Evolutionary conservation across 2,329 filamentous ascomycete genomes (phyloP).

Genomic region (Microcyclosporella mali): DNA sequence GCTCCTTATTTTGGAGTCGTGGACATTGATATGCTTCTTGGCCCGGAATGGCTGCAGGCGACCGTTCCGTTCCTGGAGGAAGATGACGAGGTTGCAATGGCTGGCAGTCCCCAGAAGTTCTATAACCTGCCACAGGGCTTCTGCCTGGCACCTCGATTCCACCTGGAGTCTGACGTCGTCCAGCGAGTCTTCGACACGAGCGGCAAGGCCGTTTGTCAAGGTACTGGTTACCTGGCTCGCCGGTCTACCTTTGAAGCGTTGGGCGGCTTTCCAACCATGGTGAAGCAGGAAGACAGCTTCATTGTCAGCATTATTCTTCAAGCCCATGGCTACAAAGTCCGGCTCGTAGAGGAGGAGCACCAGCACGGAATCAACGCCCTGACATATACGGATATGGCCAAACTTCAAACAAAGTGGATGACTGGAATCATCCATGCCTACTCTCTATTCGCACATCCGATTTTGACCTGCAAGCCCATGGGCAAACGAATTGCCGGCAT

Average conservation of each 20-base stretch:
- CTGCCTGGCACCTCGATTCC: conserved; percentile 13
- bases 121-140: conserved; percentile 17
- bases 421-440: conserved; percentile 16
- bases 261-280: conserved; percentile 15
- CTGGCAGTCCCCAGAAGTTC: conserved; percentile 15
- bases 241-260: conserved; percentile 9
- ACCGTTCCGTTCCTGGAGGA: conserved; percentile 14
- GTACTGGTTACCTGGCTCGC: conserved; percentile 14
- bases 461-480: conserved; percentile 9
- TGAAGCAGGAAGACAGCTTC: conserved; percentile 16
- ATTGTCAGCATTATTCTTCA: conserved; percentile 16
- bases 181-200: conserved; percentile 13
- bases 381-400: conserved; percentile 16
- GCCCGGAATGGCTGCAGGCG: conserved; percentile 9
- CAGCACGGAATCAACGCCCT: conserved; percentile 15
- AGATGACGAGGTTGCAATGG: conserved; percentile 11
- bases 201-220: conserved; percentile 15
- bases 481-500: conserved; percentile 5
- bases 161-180: conserved; percentile 12
- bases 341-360: conserved; percentile 13
- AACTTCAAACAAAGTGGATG: conserved; percentile 16
- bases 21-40: conserved; percentile 15
- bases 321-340: conserved; percentile 11
- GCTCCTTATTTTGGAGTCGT: conserved; percentile 17
- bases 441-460: conserved; percentile 11